Percentiles rank a stretch among this genome's conserved stretches.
These are phyloP conservation scores for Hypoxylon sp. DNA, from an alignment of 2,329 filamentous ascomycete genomes.

Conservation along the genomic window DNA sequence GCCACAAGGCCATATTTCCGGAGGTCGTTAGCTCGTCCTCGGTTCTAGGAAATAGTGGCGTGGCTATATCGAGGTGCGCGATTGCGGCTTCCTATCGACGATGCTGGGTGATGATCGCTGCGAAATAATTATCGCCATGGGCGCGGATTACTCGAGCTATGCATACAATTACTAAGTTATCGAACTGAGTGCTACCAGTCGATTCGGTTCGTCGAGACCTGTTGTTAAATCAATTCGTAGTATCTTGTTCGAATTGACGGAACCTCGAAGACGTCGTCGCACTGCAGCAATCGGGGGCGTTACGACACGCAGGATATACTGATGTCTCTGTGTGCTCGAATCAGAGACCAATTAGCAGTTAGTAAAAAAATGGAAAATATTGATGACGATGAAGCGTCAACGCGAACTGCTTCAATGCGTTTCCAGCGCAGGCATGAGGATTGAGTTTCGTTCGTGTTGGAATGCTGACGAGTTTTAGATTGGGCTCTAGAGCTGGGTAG, in stretches of 20 bases:
- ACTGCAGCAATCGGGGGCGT: constrained; percentile 40
- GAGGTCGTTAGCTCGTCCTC: constrained; percentile 22
- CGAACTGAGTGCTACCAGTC: constrained; percentile 26
- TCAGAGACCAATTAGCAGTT: constrained; percentile 34
- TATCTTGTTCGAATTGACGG: constrained; percentile 31
- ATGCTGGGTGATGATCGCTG: constrained; percentile 49
- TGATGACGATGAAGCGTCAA: constrained; percentile 25
- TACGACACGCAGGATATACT: constrained; percentile 44
- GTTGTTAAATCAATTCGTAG: constrained; percentile 37
- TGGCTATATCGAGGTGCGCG: constrained; percentile 45
- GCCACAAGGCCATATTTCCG: constrained; percentile 82
- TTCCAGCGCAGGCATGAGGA: constrained; percentile 43
- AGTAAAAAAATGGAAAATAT: constrained; percentile 18
- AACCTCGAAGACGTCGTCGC: constrained; percentile 38
- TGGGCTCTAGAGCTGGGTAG: constrained; percentile 20
- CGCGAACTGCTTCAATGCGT: constrained; percentile 43
- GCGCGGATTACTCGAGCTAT: constrained; percentile 49
- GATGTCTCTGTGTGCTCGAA: constrained; percentile 30
- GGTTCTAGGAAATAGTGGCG: constrained; percentile 24
- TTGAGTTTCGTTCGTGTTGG: constrained; percentile 40
- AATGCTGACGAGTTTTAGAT: constrained; percentile 42
- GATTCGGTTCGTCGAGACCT: constrained; percentile 27
- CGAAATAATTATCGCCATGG: constrained; percentile 55
- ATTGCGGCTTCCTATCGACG: constrained; percentile 49
- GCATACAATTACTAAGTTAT: constrained; percentile 39